Evolutionary conservation across 139 green algal species (phyloP).

Genomic region (Desmodesmus armatus): DNA sequence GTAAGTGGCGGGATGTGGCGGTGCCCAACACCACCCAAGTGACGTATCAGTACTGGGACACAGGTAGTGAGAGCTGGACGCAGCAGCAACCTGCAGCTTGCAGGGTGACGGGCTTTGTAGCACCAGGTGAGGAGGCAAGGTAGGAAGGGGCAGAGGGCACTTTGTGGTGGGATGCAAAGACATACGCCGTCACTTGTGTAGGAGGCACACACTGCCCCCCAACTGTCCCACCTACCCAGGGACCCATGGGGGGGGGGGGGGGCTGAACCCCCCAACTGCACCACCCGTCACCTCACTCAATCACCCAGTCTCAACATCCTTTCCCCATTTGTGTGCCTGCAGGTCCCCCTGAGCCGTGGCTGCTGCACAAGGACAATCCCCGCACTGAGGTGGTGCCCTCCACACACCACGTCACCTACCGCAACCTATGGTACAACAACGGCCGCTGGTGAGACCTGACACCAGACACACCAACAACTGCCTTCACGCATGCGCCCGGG

Average conservation of each 20-base stretch:
- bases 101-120: neutral
- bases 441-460: conserved; percentile 70
- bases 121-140: no score
- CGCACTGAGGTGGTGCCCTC: conserved; percentile 71
- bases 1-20: conserved; percentile 78
- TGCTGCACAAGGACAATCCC: conserved; percentile 57
- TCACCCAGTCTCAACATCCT: no score
- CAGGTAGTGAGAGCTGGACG: neutral
- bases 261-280: neutral
- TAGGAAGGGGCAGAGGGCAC: no score
- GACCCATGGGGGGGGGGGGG: no score
- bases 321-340: no score
- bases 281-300: no score
- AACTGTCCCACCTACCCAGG: no score
- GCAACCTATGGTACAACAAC: conserved; percentile 83
- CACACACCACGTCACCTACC: conserved; percentile 55
- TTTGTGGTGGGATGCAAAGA: no score
- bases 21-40: conserved; percentile 43
- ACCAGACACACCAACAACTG: neutral
- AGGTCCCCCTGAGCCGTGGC: conserved; percentile 72
- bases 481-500: neutral
- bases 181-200: no score
- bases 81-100: neutral
- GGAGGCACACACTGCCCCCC: no score
- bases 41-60: conserved; percentile 20